These are phyloP conservation scores for Kluyveromyces siamensis DNA, from an alignment of 805 yeast genomes.

Conservation along the genomic window DNA sequence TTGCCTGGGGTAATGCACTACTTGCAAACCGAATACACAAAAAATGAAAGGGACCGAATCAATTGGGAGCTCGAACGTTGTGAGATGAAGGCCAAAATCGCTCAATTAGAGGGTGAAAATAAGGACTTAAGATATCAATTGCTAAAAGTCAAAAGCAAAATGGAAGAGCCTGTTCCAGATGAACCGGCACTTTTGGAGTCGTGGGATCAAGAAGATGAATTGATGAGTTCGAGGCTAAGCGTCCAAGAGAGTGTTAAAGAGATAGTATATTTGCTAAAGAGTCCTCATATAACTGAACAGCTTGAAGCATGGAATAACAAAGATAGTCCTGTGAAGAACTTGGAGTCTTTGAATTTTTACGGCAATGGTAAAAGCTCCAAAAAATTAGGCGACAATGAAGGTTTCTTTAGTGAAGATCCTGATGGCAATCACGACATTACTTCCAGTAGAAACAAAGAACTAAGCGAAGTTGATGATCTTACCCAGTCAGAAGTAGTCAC, in stretches of 20 bases:
- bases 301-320: slow-evolving; percentile 17
- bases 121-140: slow-evolving; percentile 25
- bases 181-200: background rate
- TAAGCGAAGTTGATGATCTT: background rate
- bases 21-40: slow-evolving; percentile 53
- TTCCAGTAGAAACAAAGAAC: background rate
- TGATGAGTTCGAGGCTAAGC: slow-evolving; percentile 18
- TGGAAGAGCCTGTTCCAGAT: background rate
- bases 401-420: too few relatives aligned
- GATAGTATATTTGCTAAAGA: slow-evolving; percentile 25
- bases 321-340: slow-evolving; percentile 15
- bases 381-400: background rate
- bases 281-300: slow-evolving; percentile 20
- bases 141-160: slow-evolving; percentile 4
- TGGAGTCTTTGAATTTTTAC: slow-evolving; percentile 19
- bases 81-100: slow-evolving; percentile 46
- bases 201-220: slow-evolving; percentile 5
- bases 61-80: slow-evolving; percentile 53
- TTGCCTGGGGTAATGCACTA: slow-evolving; percentile 52
- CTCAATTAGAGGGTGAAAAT: slow-evolving; percentile 46
- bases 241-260: slow-evolving; percentile 29
- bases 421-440: background rate
- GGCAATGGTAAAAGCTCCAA: background rate
- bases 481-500: background rate
- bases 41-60: slow-evolving; percentile 49